Conservation (phyloP, 2,329 filamentous ascomycete genomes). For the Cylindrodendrum hubeiense region DNA sequence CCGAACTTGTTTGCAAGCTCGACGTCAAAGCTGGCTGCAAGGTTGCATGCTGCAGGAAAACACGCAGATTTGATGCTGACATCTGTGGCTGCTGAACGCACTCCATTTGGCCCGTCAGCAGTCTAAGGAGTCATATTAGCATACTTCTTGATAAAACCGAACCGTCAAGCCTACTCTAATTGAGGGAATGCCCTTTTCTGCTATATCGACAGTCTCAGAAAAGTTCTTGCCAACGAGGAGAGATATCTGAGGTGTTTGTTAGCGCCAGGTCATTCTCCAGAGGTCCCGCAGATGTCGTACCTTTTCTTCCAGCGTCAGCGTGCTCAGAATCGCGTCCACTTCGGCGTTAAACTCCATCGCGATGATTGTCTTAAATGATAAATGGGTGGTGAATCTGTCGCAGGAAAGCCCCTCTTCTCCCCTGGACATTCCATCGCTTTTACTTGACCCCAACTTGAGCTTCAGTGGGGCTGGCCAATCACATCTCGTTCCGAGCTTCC, state of each 20-base stretch:
- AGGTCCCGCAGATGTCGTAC: background rate
- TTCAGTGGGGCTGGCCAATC: background rate
- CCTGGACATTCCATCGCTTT: background rate
- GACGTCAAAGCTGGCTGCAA: conserved; percentile 74
- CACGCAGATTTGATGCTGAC: conserved; percentile 47
- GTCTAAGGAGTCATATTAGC: conserved; percentile 23
- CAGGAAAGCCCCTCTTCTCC: background rate
- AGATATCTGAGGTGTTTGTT: conserved; percentile 24
- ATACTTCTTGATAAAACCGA: fast-evolving
- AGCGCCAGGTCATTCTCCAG: background rate
- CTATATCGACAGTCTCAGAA: conserved; percentile 36
- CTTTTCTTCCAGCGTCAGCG: conserved; percentile 38
- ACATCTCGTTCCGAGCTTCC: background rate
- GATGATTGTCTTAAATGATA: background rate
- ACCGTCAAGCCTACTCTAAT: conserved; percentile 27
- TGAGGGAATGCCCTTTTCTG: conserved; percentile 34
- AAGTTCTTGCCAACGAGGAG: conserved; percentile 40
- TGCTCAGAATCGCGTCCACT: conserved; percentile 25
- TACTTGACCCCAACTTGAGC: background rate
- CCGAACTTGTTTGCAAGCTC: conserved; percentile 69
- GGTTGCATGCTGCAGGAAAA: conserved; percentile 47
- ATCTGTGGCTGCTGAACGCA: conserved; percentile 47
- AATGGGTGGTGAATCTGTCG: background rate
- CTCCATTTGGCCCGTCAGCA: conserved; percentile 51
- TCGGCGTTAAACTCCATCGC: conserved; percentile 23